Evolutionary conservation across 2,329 filamentous ascomycete genomes (phyloP).

Genomic region (Talaromyces funiculosus): DNA sequence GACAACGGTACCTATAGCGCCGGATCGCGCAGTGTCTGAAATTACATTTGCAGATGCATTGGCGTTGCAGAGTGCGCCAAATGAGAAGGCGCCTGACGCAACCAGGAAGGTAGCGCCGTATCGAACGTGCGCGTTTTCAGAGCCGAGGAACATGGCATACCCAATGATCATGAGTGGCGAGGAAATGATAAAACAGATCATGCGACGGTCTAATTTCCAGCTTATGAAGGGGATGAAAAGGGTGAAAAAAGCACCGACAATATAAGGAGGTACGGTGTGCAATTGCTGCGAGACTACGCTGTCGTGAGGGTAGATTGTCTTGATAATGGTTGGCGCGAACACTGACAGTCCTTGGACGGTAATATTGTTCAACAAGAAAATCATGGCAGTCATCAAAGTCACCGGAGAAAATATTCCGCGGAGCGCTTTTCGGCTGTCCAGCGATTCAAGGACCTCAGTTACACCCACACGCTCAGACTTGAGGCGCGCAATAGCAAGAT

Average conservation of each 20-base stretch:
- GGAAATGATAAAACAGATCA: constrained; percentile 63
- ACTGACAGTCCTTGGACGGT: constrained; percentile 61
- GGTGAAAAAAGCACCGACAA: constrained; percentile 69
- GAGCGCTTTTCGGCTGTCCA: constrained; percentile 55
- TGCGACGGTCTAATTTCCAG: constrained; percentile 67
- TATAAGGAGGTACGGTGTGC: constrained; percentile 54
- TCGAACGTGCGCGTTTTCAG: constrained; percentile 57
- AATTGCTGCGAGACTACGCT: constrained; percentile 58
- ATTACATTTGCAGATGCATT: constrained; percentile 66
- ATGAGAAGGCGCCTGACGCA: constrained; percentile 69
- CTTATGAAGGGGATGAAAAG: constrained; percentile 70
- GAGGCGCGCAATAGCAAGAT: constrained; percentile 60
- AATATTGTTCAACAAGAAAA: constrained; percentile 63
- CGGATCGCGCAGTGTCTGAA: constrained; percentile 62
- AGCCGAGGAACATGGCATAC: constrained; percentile 66
- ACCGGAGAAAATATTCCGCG: constrained; percentile 61
- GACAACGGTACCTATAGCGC: constrained; percentile 53
- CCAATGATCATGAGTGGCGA: constrained; percentile 66
- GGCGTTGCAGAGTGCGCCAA: constrained; percentile 61
- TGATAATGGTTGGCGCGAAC: constrained; percentile 66
- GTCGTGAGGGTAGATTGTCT: constrained; percentile 58
- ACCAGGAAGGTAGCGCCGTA: constrained; percentile 80
- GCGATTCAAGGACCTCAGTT: constrained; percentile 58
- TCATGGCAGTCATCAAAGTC: constrained; percentile 51
- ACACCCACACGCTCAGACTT: constrained; percentile 58